Conservation (phyloP, 129 eudicot genomes). For the Tanacetum coccineum region DNA sequence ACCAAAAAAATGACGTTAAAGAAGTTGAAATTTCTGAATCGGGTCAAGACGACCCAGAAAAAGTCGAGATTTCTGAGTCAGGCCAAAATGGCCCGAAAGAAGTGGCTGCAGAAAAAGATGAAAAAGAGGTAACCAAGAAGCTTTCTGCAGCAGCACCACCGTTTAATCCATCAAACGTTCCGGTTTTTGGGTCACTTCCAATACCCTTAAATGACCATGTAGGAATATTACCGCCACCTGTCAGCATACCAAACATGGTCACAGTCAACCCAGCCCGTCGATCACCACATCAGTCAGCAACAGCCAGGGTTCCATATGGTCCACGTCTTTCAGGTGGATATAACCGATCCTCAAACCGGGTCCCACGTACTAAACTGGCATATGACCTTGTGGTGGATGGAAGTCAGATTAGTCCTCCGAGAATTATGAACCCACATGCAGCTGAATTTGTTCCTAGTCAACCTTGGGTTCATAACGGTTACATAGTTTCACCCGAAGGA, state of each 20-base stretch:
- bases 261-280: constrained; percentile 67
- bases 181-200: constrained; percentile 68
- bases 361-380: constrained; percentile 54
- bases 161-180: constrained; percentile 65
- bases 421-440: constrained; percentile 96
- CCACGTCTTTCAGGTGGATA: constrained; percentile 88
- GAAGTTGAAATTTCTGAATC: constrained; percentile 16
- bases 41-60: constrained; percentile 20
- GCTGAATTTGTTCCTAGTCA: constrained; percentile 87
- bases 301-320: constrained; percentile 93
- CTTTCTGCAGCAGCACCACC: constrained; percentile 98
- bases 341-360: constrained; percentile 63
- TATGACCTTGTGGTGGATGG: constrained; percentile 57
- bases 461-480: constrained; percentile 85
- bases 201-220: constrained; percentile 60
- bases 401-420: constrained; percentile 52
- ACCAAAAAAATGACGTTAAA: not conserved
- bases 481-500: constrained; percentile 53
- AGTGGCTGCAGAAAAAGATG: constrained; percentile 28
- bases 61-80: constrained; percentile 17
- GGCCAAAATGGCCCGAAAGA: constrained; percentile 35
- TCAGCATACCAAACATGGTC: constrained; percentile 67
- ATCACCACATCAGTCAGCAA: constrained; percentile 94
- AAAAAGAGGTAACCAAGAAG: constrained; percentile 61
- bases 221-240: constrained; percentile 86